Conservation (phyloP, 75 land plant genomes). For the Larix kaempferi region DNA sequence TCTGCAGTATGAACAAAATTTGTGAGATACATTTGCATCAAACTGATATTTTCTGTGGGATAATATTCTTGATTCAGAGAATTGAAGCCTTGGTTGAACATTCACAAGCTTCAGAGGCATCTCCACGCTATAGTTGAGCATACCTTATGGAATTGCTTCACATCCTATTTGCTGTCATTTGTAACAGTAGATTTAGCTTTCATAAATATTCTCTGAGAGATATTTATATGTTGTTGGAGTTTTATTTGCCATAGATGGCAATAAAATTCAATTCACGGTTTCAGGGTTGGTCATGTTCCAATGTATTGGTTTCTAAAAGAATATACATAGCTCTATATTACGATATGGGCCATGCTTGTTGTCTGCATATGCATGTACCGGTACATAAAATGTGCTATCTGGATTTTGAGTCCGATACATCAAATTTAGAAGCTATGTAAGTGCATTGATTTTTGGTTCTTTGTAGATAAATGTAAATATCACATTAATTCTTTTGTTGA, state of each 20-base stretch:
- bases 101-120: slow-evolving; percentile 1
- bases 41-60: not conserved
- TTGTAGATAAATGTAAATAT: no score
- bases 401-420: no score
- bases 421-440: no score
- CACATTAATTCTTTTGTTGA: no score
- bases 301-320: not conserved
- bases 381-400: no score
- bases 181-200: not conserved
- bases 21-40: not conserved
- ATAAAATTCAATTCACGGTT: not conserved
- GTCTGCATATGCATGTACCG: no score
- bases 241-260: not conserved
- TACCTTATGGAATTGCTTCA: not conserved
- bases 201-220: no score
- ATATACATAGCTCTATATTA: not conserved
- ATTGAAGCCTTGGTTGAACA: slow-evolving; percentile 9
- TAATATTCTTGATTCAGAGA: not conserved
- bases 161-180: not conserved
- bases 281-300: not conserved
- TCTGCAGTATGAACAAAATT: not conserved
- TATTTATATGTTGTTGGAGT: not conserved
- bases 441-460: no score
- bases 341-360: no score
- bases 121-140: not conserved